phyloP scores from a whole-genome alignment of 768 basidiomycete species.

The Pulveroboletus sp. region DNA sequence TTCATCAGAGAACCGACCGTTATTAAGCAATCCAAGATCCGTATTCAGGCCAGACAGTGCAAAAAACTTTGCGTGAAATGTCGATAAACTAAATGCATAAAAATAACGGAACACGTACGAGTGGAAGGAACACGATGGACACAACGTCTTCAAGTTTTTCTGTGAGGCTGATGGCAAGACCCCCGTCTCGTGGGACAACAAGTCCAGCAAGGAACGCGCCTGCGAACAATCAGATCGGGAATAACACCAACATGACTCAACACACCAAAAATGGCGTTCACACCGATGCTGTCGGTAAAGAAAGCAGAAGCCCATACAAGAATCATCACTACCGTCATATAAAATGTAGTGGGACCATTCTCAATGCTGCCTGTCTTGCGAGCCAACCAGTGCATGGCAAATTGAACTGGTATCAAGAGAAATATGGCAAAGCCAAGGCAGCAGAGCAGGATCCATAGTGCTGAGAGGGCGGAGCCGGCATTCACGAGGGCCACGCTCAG shows the following conservation, averaged over 20 bases:
- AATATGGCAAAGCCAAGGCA: conserved; percentile 82
- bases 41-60: conserved; percentile 90
- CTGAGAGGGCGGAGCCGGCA: conserved; percentile 76
- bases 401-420: conserved; percentile 65
- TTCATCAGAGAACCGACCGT: conserved; percentile 43
- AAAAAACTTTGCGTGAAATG: conserved; percentile 62
- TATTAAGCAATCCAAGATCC: conserved; percentile 78
- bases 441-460: conserved; percentile 78
- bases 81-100: background rate
- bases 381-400: conserved; percentile 68
- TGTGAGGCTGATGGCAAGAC: conserved; percentile 81
- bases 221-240: conserved; percentile 21
- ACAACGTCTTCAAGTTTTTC: conserved; percentile 98
- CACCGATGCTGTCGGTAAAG: conserved; percentile 91
- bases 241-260: background rate
- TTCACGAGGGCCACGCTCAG: conserved; percentile 92
- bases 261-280: conserved; percentile 85
- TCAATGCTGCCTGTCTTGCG: conserved; percentile 75
- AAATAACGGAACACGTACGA: conserved; percentile 42
- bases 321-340: conserved; percentile 84
- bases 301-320: conserved; percentile 85
- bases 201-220: conserved; percentile 81
- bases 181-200: conserved; percentile 84
- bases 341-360: conserved; percentile 80
- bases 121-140: conserved; percentile 81